Percentiles rank a stretch among this genome's conserved stretches.
phyloP scores from a whole-genome alignment of 129 eudicot species.

The Ambrosia artemisiifolia region DNA sequence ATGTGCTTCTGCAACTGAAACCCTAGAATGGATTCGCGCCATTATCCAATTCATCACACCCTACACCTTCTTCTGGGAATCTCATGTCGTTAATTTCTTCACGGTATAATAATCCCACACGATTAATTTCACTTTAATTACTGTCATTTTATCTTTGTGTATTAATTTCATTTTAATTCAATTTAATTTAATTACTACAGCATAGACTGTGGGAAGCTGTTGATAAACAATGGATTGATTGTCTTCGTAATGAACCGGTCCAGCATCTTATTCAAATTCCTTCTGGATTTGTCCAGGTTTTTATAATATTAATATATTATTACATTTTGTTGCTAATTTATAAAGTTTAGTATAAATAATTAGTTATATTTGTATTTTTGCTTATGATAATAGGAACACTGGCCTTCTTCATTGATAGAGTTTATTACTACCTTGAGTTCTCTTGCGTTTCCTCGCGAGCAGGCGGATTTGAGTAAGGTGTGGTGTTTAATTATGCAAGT shows the following conservation, averaged over 20 bases:
- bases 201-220: slow-evolving; percentile 88
- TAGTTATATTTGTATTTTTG: neutral
- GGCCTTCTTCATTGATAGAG: slow-evolving; percentile 80
- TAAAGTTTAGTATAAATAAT: neutral
- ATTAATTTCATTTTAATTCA: neutral
- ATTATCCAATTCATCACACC: slow-evolving; percentile 57
- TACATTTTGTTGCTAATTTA: neutral
- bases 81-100: slow-evolving; percentile 82
- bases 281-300: slow-evolving; percentile 62
- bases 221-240: slow-evolving; percentile 81
- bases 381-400: slow-evolving; percentile 46
- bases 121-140: neutral
- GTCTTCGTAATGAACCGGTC: slow-evolving; percentile 54
- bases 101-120: slow-evolving; percentile 32
- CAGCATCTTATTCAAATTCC: slow-evolving; percentile 65
- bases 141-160: neutral
- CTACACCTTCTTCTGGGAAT: slow-evolving; percentile 55
- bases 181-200: slow-evolving; percentile 27
- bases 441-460: slow-evolving; percentile 68
- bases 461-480: slow-evolving; percentile 73
- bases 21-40: slow-evolving; percentile 81
- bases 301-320: neutral
- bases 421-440: slow-evolving; percentile 45
- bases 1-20: slow-evolving; percentile 57
- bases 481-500: slow-evolving; percentile 3